Base-by-base conservation (phyloP, 768 basidiomycete species). In the Suillus tomentosus region DNA sequence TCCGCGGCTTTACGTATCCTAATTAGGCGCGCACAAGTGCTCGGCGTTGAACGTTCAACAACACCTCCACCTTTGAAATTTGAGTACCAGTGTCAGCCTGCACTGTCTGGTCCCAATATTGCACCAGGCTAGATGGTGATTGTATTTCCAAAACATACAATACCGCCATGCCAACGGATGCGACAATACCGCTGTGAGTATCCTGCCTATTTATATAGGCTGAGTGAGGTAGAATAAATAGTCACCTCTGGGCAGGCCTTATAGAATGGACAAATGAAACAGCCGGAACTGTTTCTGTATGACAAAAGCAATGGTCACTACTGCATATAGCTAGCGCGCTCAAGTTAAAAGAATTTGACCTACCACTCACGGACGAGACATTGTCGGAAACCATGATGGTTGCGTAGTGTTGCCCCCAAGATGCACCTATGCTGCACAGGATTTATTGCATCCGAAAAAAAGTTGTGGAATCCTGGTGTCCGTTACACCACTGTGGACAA, bases 91-190 rank as follows among this genome's bases (percentile, higher is more conserved):
- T 31, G 36, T 37, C 36, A 37, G 5, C 36, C 3, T 37, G 36
- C 36, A 37, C 36, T 37, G 10, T 37, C 36, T 10, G 36, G 31
- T 31, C 31, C 31, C 5, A 6, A 31, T 31, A 31, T 6, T 6
- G 36, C 10, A 37, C 36, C 3, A 37, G 36, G 36, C 27, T 8
- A 9, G 19, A 13, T 10, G 11, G 51, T 34, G 10, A 53, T 31
- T 57, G 22, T 15, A 40, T 24, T 39, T 10, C 56, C 15, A 39
- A 22, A 55, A 15, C 36, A 37, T 22, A 11, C 13, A 56, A 39
- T 57, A 58, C 57, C 24, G 5, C 22, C 24, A 58, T 58, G 17
- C 57, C 57, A 58, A 58, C 57, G 11, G 57, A 57, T 40, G 51
- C 1, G 51, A 5, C 9, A 17, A 27, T 24, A 40, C 24, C 11